A percentile compares a stretch with the other conserved stretches of the same genome.
Conservation (phyloP, 148 eudicot species). For the Fagopyrum tataricum region DNA sequence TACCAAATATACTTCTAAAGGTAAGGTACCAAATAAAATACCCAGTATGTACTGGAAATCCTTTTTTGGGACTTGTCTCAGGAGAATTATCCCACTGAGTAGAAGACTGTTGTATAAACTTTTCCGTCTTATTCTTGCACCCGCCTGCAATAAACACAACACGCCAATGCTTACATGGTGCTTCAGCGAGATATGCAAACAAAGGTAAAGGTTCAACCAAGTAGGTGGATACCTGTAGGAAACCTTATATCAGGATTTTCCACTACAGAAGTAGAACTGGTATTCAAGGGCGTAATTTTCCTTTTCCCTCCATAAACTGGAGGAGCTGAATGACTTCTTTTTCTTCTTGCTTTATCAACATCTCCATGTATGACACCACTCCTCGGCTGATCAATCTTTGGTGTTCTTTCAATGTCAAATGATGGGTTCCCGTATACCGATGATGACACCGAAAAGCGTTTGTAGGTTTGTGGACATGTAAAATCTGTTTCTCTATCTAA, state of each 20-base stretch:
- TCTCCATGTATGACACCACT: neutral
- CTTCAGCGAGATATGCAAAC: neutral
- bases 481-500: constrained; percentile 22
- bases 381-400: constrained; percentile 14
- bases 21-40: constrained; percentile 19
- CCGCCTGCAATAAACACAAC: constrained; percentile 31
- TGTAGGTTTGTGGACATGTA: constrained; percentile 13
- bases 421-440: neutral
- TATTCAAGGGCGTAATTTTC: constrained; percentile 32
- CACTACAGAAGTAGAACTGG: constrained; percentile 21
- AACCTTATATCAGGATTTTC: constrained; percentile 18
- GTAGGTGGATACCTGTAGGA: constrained; percentile 23
- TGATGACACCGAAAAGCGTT: neutral
- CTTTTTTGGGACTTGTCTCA: constrained; percentile 24
- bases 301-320: constrained; percentile 57
- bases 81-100: constrained; percentile 19
- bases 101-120: constrained; percentile 16
- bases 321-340: constrained; percentile 89
- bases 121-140: constrained; percentile 24
- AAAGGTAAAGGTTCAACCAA: constrained; percentile 9
- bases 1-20: neutral
- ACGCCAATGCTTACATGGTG: neutral
- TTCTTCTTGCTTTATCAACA: constrained; percentile 20
- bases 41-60: constrained; percentile 26
- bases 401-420: neutral